These are phyloP conservation scores for Xerocomellus amylosporus DNA, from an alignment of 768 basidiomycete species.

Conservation along the genomic window DNA sequence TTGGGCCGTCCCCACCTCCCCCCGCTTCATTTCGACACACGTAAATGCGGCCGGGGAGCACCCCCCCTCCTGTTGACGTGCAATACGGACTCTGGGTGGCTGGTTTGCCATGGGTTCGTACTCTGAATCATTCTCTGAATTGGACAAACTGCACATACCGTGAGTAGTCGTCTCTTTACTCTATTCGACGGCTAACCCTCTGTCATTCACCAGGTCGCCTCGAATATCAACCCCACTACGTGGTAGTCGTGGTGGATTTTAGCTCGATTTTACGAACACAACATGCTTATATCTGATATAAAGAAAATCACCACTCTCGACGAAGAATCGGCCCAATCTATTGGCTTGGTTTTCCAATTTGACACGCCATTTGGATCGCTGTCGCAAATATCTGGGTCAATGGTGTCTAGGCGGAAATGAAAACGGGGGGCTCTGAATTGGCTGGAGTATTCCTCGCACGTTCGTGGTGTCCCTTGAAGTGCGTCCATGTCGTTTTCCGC, in stretches of 20 bases:
- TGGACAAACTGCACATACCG: not conserved
- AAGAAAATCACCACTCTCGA: not conserved
- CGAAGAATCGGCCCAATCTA: too few relatives aligned
- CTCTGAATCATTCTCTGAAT: not conserved
- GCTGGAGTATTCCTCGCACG: too few relatives aligned
- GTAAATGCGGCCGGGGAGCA: not conserved
- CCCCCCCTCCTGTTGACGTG: not conserved
- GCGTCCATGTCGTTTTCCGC: too few relatives aligned
- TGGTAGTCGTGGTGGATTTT: not conserved
- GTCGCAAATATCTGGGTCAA: not conserved
- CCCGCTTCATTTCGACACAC: not conserved
- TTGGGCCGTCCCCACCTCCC: not conserved
- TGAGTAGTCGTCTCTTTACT: not conserved
- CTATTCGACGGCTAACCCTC: not conserved
- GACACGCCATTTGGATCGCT: too few relatives aligned
- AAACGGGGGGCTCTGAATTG: not conserved
- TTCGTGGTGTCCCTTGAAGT: not conserved
- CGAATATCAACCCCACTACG: not conserved
- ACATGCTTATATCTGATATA: not conserved
- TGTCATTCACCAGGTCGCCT: not conserved
- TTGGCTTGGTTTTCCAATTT: too few relatives aligned
- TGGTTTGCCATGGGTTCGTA: not conserved
- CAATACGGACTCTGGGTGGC: not conserved
- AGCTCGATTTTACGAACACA: not conserved
- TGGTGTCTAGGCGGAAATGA: not conserved